Evolutionary conservation across 2,329 filamentous ascomycete species (phyloP), one percentile per base, ranked within the genome.

Genomic region (Fusarium equiseti): DNA sequence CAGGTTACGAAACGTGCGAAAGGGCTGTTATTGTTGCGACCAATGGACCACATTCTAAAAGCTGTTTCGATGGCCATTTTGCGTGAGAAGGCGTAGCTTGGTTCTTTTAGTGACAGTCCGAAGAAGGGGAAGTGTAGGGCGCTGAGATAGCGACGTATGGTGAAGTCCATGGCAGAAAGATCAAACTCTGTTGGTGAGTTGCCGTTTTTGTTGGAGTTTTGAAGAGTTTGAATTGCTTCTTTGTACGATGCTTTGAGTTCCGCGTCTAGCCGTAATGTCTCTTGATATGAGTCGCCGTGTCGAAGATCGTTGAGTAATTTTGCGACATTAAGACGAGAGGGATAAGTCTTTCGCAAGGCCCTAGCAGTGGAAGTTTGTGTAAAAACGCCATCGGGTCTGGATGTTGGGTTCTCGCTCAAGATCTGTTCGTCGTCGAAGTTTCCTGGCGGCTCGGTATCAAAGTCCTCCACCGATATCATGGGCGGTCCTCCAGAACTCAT

Each of bases 81-180:
- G 2, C 85, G 77, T 0, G 87, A 87, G 63, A 83, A 88, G 1
- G 85, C 84, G 63, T 84, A 88, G 5, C 79, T 73, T 2, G 83
- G 79, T 7, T 86, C 79, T 1, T 76, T 75, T 4, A 83, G 75
- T 3, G 83, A 78, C 0, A 79, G 73, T 1, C 75, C 76, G 27
- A 85, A 83, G 72, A 83, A 89, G 0, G 86, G 86, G 4, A 86
- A 79, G 72, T 92, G 89, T 0, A 91, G 80, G 0, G 84, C 80
- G 8, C 87, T 79, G 5, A 90, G 76, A 70, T 87, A 89, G 11
- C 87, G 85, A 27, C 85, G 83, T 64, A 89, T 81, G 24, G 88
- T 76, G 44, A 87, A 80, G 29, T 89, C 84, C 8, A 87, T 73
- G 1, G 85, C 70, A 6, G 82, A 81, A 8, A 82, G 73, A n/a